Evolutionary conservation across 176 grass and related monocot species (phyloP).

Genomic region (Ananas comosus): DNA sequence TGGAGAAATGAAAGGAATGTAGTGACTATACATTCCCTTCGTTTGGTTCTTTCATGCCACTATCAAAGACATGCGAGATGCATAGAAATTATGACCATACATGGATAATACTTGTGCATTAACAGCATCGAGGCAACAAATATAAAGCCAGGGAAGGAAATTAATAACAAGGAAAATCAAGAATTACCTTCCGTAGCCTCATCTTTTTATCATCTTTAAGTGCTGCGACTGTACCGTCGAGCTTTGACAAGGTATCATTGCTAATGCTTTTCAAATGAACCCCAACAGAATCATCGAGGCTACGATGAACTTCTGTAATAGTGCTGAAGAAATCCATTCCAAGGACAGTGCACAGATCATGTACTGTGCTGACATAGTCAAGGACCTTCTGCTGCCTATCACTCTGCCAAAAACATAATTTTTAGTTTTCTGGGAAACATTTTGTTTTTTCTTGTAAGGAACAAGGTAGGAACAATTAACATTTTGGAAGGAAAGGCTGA

Average conservation of each 20-base stretch:
- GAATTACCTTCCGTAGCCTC: constrained; percentile 72
- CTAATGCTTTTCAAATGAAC: constrained; percentile 84
- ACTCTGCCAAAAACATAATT: constrained; percentile 40
- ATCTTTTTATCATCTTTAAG: constrained; percentile 88
- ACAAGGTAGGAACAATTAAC: constrained; percentile 1
- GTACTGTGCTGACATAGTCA: constrained; percentile 80
- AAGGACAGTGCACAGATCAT: constrained; percentile 88
- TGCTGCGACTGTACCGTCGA: constrained; percentile 63
- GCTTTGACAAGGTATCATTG: constrained; percentile 81
- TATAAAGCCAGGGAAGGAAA: no score
- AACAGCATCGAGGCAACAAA: no score
- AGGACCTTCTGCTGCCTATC: constrained; percentile 86
- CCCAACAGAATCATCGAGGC: constrained; percentile 59
- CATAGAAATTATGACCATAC: no score
- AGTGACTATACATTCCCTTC: neutral
- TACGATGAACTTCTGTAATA: constrained; percentile 86
- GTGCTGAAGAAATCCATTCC: constrained; percentile 88
- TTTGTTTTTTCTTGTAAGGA: neutral
- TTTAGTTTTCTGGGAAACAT: neutral
- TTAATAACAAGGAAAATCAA: neutral
- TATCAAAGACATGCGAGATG: no score
- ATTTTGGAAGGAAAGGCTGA: neutral
- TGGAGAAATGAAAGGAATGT: no score
- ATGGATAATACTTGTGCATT: no score
- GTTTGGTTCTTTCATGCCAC: no score